These are phyloP conservation scores for Torulaspora gathmanii DNA, from an alignment of 805 yeast species.

Conservation along the genomic window DNA sequence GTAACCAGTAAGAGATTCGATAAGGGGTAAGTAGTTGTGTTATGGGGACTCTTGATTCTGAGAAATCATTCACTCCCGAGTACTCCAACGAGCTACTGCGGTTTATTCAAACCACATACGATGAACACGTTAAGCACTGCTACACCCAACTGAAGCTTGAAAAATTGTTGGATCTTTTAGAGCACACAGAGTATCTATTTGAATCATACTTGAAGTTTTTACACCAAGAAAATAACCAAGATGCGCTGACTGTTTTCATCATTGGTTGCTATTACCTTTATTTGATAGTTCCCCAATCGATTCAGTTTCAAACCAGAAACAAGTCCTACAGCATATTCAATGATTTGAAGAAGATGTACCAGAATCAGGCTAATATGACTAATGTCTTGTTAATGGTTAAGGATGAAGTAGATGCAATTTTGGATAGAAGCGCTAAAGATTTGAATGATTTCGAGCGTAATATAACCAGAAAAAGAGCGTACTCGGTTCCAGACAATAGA, in stretches of 20 bases:
- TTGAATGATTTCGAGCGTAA: conserved; percentile 13
- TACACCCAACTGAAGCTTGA: conserved; percentile 34
- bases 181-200: conserved; percentile 35
- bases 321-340: conserved; percentile 38
- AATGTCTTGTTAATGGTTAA: conserved; percentile 38
- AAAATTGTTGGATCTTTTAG: conserved; percentile 38
- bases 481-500: conserved; percentile 27
- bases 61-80: conserved; percentile 36
- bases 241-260: conserved; percentile 35
- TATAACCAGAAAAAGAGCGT: conserved; percentile 32
- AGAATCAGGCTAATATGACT: conserved; percentile 38
- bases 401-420: conserved; percentile 31
- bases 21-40: background rate
- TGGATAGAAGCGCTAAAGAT: conserved; percentile 23
- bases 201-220: conserved; percentile 32
- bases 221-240: conserved; percentile 17
- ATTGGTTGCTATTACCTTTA: conserved; percentile 38
- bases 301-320: conserved; percentile 40
- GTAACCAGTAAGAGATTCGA: background rate
- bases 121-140: conserved; percentile 33
- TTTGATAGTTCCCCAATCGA: conserved; percentile 39
- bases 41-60: background rate
- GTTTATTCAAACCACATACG: conserved; percentile 32
- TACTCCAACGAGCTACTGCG: conserved; percentile 37
- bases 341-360: conserved; percentile 36